Conservation (phyloP, 139 green algal genomes). For the Micromonas commoda region DNA sequence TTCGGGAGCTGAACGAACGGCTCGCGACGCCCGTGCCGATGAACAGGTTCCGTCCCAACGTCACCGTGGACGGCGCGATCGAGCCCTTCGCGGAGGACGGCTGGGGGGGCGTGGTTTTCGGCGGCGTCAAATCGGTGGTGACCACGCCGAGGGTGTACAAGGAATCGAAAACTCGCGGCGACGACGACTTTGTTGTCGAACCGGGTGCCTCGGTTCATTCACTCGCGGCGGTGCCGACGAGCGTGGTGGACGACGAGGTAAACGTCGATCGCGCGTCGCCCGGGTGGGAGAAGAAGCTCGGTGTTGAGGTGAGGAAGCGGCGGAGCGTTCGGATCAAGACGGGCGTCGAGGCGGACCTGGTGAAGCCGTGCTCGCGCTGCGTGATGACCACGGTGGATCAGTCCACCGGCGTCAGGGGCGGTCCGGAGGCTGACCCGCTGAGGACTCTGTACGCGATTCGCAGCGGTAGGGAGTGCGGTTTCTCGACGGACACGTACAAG, state of each 20-base stretch:
- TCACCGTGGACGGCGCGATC: not conserved
- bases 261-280: no score
- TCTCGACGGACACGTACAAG: no score
- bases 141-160: no score
- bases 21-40: constrained; percentile 11
- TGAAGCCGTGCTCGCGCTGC: constrained; percentile 26
- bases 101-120: not conserved
- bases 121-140: no score
- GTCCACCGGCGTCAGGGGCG: not conserved
- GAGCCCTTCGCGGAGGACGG: constrained; percentile 11
- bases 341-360: not conserved
- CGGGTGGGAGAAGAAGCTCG: no score
- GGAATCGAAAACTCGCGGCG: not conserved
- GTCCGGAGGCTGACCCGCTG: not conserved
- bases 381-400: constrained; percentile 8
- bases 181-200: no score
- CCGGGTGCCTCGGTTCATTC: no score
- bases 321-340: no score
- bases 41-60: constrained; percentile 20
- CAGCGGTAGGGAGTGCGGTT: not conserved
- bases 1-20: constrained; percentile 7
- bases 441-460: not conserved
- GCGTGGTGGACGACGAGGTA: no score
- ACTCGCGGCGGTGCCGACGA: no score
- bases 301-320: no score